phyloP scores from a whole-genome alignment of 768 basidiomycete species.

The Kwoniella botswanensis region DNA sequence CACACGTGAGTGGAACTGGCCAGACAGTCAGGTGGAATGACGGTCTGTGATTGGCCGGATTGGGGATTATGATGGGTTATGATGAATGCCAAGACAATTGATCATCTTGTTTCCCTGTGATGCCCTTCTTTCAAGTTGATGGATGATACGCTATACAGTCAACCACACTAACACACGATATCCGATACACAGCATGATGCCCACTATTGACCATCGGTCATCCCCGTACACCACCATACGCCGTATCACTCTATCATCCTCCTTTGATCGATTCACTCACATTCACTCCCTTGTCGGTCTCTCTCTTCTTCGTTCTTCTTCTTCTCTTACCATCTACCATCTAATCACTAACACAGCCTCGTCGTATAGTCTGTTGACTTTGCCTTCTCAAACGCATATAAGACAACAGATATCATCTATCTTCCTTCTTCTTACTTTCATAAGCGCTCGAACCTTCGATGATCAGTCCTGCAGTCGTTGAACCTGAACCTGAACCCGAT shows the following conservation, averaged over 20 bases:
- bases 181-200: constrained; percentile 16
- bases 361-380: neutral
- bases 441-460: constrained; percentile 27
- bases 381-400: neutral
- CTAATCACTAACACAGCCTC: neutral
- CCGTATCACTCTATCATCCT: constrained; percentile 30
- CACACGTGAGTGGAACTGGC: neutral
- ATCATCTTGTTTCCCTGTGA: neutral
- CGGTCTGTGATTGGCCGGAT: neutral
- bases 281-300: constrained; percentile 20
- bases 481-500: constrained; percentile 44
- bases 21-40: neutral
- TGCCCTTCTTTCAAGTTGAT: neutral
- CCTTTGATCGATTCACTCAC: constrained; percentile 29
- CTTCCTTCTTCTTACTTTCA: neutral
- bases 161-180: neutral
- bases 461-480: constrained; percentile 31
- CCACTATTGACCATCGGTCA: constrained; percentile 18
- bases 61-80: constrained; percentile 2
- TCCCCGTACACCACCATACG: constrained; percentile 39
- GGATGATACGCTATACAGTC: neutral
- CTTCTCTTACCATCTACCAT: neutral
- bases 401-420: constrained; percentile 1
- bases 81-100: constrained; percentile 23
- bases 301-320: constrained; percentile 22